These are phyloP conservation scores for Kwoniella bestiolae DNA, from an alignment of 768 basidiomycete genomes.

Conservation along the genomic window DNA sequence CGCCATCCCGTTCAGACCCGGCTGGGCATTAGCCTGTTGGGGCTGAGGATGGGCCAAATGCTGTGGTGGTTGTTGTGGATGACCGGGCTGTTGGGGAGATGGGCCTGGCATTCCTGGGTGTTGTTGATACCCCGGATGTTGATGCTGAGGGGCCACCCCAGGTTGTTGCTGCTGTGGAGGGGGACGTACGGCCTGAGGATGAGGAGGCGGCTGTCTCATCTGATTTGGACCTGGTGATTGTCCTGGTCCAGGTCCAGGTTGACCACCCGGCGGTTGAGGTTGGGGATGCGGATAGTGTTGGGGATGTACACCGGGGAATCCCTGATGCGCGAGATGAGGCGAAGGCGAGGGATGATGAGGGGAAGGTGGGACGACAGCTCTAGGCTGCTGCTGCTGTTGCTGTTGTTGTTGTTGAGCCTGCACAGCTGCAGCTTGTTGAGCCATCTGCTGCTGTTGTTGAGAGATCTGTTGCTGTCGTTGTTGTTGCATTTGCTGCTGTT, in stretches of 20 bases:
- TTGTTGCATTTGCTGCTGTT: conserved; percentile 21
- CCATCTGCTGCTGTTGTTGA: conserved; percentile 25
- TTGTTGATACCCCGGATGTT: conserved; percentile 19
- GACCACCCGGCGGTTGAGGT: conserved; percentile 28
- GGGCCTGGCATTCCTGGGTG: conserved; percentile 22
- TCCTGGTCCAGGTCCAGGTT: conserved; percentile 21
- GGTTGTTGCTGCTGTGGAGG: conserved; percentile 19
- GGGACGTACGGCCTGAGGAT: conserved; percentile 22
- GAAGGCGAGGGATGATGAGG: conserved; percentile 50
- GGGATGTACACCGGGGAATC: conserved; percentile 45
- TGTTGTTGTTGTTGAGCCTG: conserved; percentile 29
- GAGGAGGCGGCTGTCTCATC: conserved; percentile 23
- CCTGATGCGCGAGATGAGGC: conserved; percentile 46
- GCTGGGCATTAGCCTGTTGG: conserved; percentile 30
- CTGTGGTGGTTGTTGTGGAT: conserved; percentile 20
- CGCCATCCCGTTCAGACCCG: conserved; percentile 39
- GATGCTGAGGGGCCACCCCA: conserved; percentile 17
- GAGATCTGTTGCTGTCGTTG: conserved; percentile 13
- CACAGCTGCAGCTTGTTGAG: conserved; percentile 25
- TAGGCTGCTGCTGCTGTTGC: conserved; percentile 27
- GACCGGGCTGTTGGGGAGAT: conserved; percentile 8
- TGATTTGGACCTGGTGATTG: conserved; percentile 16
- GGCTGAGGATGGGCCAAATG: conserved; percentile 18
- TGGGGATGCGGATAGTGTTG: conserved; percentile 47
- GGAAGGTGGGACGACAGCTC: conserved; percentile 38